Conservation (phyloP, 495 filamentous ascomycete genomes). For the Penicillium riverlandense region DNA sequence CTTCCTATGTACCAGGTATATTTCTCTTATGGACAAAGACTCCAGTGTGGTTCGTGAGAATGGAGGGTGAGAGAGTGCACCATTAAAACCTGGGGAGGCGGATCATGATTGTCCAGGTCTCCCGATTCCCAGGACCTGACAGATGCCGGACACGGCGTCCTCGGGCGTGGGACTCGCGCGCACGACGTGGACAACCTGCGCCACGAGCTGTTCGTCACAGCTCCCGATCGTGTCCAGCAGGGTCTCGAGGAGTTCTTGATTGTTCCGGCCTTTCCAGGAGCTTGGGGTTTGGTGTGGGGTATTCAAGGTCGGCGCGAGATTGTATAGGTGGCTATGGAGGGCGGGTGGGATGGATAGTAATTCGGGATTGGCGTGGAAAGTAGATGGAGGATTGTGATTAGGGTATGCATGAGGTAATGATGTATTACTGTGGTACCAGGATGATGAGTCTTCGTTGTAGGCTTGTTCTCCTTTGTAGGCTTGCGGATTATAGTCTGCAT, state of each 20-base stretch:
- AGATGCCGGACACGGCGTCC: constrained; percentile 25
- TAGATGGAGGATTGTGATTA: too few relatives aligned
- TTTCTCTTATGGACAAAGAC: neutral
- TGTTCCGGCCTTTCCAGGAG: constrained; percentile 19
- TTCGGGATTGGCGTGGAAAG: neutral
- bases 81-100: neutral
- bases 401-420: too few relatives aligned
- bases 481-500: too few relatives aligned
- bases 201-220: constrained; percentile 22
- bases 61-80: neutral
- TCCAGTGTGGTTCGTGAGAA: neutral
- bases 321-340: neutral
- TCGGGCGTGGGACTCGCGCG: constrained; percentile 25
- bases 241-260: constrained; percentile 19
- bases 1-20: constrained; percentile 3
- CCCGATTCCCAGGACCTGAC: constrained; percentile 19
- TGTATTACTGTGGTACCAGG: too few relatives aligned
- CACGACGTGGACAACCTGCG: constrained; percentile 23
- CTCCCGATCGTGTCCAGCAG: constrained; percentile 24
- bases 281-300: neutral
- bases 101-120: neutral
- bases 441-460: too few relatives aligned
- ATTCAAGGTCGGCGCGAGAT: neutral
- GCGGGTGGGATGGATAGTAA: neutral
- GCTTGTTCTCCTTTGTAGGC: too few relatives aligned